phyloP scores from a whole-genome alignment of 2,329 filamentous ascomycete species.

The Shiraia bambusicola region DNA sequence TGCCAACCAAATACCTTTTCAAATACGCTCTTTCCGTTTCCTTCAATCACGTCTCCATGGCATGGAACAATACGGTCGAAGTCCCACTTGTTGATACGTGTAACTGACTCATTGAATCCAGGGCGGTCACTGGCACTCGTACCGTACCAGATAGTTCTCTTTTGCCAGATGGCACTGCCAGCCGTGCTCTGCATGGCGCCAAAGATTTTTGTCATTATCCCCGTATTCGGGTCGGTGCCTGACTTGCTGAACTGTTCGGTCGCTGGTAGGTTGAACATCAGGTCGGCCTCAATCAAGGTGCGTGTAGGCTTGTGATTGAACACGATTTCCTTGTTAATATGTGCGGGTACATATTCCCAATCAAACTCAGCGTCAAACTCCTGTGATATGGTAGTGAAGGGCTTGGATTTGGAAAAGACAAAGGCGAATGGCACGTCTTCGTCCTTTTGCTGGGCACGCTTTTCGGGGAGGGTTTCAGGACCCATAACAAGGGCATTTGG shows the following conservation, averaged over 20 bases:
- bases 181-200: constrained; percentile 60
- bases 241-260: constrained; percentile 73
- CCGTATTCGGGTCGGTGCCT: constrained; percentile 56
- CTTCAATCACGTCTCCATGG: constrained; percentile 87
- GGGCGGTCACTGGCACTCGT: constrained; percentile 61
- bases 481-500: constrained; percentile 79
- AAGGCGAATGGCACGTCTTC: constrained; percentile 65
- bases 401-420: constrained; percentile 54
- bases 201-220: constrained; percentile 61
- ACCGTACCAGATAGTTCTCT: constrained; percentile 80
- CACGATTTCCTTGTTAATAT: constrained; percentile 84
- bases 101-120: constrained; percentile 70
- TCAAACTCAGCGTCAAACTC: constrained; percentile 89
- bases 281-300: constrained; percentile 83
- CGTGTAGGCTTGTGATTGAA: constrained; percentile 78
- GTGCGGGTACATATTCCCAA: constrained; percentile 75
- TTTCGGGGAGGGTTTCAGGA: constrained; percentile 79
- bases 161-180: constrained; percentile 66
- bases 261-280: constrained; percentile 88
- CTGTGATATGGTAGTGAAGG: constrained; percentile 57
- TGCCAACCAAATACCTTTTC: constrained; percentile 83
- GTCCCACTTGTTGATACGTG: constrained; percentile 74
- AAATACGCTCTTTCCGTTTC: constrained; percentile 72
- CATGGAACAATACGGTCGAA: constrained; percentile 86
- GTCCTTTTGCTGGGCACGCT: constrained; percentile 65